These are phyloP conservation scores for Choricystis sp. DNA, from an alignment of 139 green algal species.

Conservation along the genomic window DNA sequence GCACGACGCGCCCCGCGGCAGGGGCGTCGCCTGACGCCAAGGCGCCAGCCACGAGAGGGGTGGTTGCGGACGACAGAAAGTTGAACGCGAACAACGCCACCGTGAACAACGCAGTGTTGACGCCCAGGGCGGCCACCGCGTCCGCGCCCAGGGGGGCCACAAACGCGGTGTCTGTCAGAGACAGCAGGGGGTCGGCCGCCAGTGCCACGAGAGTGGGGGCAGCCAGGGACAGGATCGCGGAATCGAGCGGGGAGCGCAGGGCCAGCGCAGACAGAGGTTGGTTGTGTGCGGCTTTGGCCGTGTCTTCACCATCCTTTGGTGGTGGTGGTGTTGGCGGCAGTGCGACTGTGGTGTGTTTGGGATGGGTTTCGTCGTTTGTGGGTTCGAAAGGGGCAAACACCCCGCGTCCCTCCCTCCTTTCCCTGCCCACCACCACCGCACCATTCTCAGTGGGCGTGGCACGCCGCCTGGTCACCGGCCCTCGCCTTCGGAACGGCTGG, in stretches of 20 bases:
- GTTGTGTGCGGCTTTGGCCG: too few relatives aligned
- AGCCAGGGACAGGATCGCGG: conserved; percentile 31
- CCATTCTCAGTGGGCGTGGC: too few relatives aligned
- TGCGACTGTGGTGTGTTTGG: too few relatives aligned
- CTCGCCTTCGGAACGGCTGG: too few relatives aligned
- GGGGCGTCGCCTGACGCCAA: conserved; percentile 16
- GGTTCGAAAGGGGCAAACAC: too few relatives aligned
- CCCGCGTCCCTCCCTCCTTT: too few relatives aligned
- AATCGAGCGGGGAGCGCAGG: conserved; percentile 19
- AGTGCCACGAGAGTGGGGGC: conserved; percentile 36
- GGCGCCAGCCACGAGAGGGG: conserved; percentile 40
- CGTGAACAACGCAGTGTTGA: conserved; percentile 50
- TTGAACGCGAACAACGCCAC: conserved; percentile 61
- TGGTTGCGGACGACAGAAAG: conserved; percentile 60
- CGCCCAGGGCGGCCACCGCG: conserved; percentile 40
- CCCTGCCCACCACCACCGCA: too few relatives aligned
- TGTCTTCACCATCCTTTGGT: too few relatives aligned
- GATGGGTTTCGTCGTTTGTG: too few relatives aligned
- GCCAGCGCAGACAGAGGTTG: too few relatives aligned
- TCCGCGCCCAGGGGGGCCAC: conserved; percentile 35
- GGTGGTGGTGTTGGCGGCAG: too few relatives aligned
- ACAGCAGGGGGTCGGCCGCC: conserved; percentile 47
- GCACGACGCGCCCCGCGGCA: conserved; percentile 7
- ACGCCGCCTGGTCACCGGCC: too few relatives aligned
- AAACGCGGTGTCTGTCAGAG: conserved; percentile 42